Base-by-base conservation (phyloP, 805 yeast species). In the Pichia membranifaciens region DNA sequence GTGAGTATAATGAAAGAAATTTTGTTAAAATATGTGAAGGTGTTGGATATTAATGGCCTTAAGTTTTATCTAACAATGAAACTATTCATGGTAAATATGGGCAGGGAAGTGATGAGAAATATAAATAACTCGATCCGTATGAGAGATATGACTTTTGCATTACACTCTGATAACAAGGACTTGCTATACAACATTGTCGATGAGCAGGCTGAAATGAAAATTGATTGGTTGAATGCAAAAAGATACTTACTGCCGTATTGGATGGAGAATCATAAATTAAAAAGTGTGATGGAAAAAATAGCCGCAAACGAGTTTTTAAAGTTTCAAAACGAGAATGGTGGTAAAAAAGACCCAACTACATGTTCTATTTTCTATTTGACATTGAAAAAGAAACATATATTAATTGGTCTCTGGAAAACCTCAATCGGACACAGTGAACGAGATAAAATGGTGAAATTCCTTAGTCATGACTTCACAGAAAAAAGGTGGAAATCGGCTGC, bases 401-500 rank as follows among this genome's bases (percentile, higher is more conserved):
- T 93, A 38, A 56, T 82, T 4, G 88, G 95, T 1, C 72, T 91
- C 8, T 91, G 99, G 99, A 78, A 81, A 59, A 83, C 87, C 2
- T 71, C 84, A 2, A 66, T 73, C 16, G 83, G 85, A 2, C 87
- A 89, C 60, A 76, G 83, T 1, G 99, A 91, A 59, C 88, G 83
- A 55, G 79, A 75, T 33, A 91, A 90, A 60, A 86, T 91, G 81
- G 54, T 87, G 43, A 83, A 74, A 57, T 86, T 91, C 57, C 69
- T 91, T 55, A 70, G 72, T 18, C 84, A 90, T 60, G 93, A 93
- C 59, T 91, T 90, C 62, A 66, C 69, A 4, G 78, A 81, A 45
- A 73, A 74, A 15, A 71, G 96, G 43, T 90, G 97, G 96, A 78
- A 72, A 55, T 73, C 86, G 0, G 96, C 97, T 1, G 97, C 98